These are phyloP conservation scores for Lepiota subincarnata DNA, from an alignment of 768 basidiomycete species.

Conservation along the genomic window DNA sequence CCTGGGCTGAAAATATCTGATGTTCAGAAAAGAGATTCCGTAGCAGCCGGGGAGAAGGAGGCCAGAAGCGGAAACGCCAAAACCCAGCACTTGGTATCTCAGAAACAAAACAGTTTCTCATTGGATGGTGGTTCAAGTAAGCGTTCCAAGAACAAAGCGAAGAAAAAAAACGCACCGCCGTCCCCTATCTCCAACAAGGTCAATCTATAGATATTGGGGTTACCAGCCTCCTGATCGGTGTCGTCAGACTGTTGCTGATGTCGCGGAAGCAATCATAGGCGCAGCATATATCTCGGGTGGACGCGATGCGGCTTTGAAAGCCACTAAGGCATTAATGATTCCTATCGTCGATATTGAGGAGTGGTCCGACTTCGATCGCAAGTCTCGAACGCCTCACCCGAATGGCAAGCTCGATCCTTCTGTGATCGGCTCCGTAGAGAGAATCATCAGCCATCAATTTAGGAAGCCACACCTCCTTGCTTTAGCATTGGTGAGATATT, in stretches of 20 bases:
- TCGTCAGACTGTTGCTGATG: conserved; percentile 72
- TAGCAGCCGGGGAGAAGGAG: conserved; percentile 8
- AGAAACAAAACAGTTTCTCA: not conserved
- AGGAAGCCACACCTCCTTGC: conserved; percentile 57
- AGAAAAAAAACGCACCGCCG: not conserved
- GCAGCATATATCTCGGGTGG: conserved; percentile 79
- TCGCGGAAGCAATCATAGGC: conserved; percentile 80
- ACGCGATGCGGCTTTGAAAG: conserved; percentile 58
- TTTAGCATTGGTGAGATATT: conserved; percentile 61
- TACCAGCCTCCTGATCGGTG: not conserved
- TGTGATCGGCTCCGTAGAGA: conserved; percentile 54
- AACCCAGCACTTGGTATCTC: not conserved
- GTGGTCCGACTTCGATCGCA: conserved; percentile 70
- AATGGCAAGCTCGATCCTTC: conserved; percentile 42
- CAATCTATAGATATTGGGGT: not conserved
- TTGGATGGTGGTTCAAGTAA: not conserved
- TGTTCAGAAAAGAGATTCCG: conserved; percentile 1
- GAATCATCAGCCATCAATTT: conserved; percentile 61
- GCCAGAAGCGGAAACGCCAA: not conserved
- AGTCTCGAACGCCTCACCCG: conserved; percentile 40
- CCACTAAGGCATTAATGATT: conserved; percentile 60
- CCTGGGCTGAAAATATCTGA: conserved; percentile 13
- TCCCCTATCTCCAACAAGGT: conserved; percentile 48
- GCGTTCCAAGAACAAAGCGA: not conserved
- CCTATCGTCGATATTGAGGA: conserved; percentile 58